These are phyloP conservation scores for Singerocomus inundabilis DNA, from an alignment of 1,284 basidiomycete species.

Conservation along the genomic window DNA sequence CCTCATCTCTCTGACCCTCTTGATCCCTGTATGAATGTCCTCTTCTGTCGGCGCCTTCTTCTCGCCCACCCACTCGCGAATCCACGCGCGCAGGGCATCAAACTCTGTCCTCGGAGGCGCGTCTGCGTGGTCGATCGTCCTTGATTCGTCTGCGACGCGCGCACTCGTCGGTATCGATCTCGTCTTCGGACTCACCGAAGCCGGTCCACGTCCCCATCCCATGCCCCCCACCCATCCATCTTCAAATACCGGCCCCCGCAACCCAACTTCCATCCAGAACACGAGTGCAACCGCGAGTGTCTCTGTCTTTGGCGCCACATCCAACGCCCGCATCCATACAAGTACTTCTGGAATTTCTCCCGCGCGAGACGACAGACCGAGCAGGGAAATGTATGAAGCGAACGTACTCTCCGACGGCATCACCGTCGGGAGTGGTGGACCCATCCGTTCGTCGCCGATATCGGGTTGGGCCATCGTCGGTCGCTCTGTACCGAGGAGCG, in stretches of 20 bases:
- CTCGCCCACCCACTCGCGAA: slow-evolving; percentile 65
- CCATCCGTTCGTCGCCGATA: slow-evolving; percentile 6
- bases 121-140: neutral
- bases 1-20: slow-evolving; percentile 31
- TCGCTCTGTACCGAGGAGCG: slow-evolving; percentile 2
- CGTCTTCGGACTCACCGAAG: neutral
- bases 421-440: slow-evolving; percentile 38
- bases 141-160: slow-evolving; percentile 33
- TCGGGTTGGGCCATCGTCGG: slow-evolving; percentile 5
- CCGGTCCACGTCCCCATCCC: slow-evolving; percentile 18
- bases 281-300: slow-evolving; percentile 67
- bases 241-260: slow-evolving; percentile 58
- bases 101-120: slow-evolving; percentile 23
- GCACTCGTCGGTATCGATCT: slow-evolving; percentile 3
- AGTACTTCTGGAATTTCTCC: slow-evolving; percentile 68
- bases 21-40: slow-evolving; percentile 32
- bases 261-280: slow-evolving; percentile 68
- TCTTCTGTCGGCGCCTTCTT: slow-evolving; percentile 50
- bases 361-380: slow-evolving; percentile 50
- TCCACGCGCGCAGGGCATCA: slow-evolving; percentile 52
- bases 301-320: slow-evolving; percentile 48
- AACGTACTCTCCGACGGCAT: slow-evolving; percentile 52
- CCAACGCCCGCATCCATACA: slow-evolving; percentile 73
- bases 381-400: slow-evolving; percentile 61
- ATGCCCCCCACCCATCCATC: slow-evolving; percentile 24